Evolutionary conservation across 192 early-diverging fungal genomes (phyloP).

Genomic region (Coemansia sp.): DNA sequence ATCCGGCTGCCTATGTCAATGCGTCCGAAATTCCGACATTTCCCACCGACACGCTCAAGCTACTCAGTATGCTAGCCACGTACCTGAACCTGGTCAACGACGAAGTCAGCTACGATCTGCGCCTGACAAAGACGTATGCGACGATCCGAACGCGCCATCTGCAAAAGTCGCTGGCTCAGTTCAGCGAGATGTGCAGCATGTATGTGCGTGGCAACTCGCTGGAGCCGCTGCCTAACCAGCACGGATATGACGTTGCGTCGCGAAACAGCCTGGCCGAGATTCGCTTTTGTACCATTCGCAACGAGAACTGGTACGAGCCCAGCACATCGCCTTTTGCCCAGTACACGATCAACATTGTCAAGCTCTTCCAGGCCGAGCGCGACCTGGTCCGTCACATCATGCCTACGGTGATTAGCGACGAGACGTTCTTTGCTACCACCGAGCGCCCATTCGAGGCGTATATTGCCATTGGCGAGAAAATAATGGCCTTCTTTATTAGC

Average conservation of each 20-base stretch:
- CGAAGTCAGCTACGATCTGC: constrained; percentile 53
- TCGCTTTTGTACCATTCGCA: constrained; percentile 46
- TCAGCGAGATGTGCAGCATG: constrained; percentile 45
- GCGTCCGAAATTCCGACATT: constrained; percentile 49
- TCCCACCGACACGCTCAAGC: constrained; percentile 52
- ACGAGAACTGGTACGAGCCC: constrained; percentile 54
- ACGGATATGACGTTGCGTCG: constrained; percentile 14
- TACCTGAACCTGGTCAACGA: constrained; percentile 55
- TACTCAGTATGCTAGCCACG: constrained; percentile 56
- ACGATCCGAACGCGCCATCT: constrained; percentile 48
- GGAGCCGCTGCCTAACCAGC: constrained; percentile 20
- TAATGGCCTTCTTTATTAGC: constrained; percentile 36
- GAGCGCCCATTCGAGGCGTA: constrained; percentile 45
- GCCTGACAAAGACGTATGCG: constrained; percentile 46
- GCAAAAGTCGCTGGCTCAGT: constrained; percentile 54
- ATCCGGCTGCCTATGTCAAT: constrained; percentile 51
- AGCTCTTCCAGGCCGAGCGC: constrained; percentile 54
- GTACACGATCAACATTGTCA: constrained; percentile 49
- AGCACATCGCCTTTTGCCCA: constrained; percentile 51
- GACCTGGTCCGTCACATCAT: constrained; percentile 53
- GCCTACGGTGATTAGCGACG: constrained; percentile 48
- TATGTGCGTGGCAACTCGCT: constrained; percentile 36
- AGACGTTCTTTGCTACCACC: constrained; percentile 34
- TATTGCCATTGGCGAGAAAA: constrained; percentile 43
- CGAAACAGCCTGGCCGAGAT: constrained; percentile 30